Evolutionary conservation across 2,329 filamentous ascomycete genomes (phyloP).

Genomic region (Fusarium sp.): DNA sequence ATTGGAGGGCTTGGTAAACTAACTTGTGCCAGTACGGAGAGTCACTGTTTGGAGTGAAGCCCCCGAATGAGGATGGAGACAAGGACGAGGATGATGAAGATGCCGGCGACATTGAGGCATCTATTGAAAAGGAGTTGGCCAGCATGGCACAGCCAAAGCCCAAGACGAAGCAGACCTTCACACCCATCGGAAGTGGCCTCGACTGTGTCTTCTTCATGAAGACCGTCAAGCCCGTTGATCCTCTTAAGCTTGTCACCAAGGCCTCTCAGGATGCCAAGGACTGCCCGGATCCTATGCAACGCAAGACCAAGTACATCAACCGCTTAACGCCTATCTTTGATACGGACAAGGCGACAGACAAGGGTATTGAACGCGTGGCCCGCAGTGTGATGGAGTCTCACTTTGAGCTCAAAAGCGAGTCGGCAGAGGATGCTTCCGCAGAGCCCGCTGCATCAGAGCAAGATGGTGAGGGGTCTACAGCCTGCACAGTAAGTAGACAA

Average conservation of each 20-base stretch:
- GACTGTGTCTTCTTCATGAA: constrained; percentile 71
- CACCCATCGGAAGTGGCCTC: constrained; percentile 62
- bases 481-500: constrained; percentile 53
- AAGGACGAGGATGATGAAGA: constrained; percentile 49
- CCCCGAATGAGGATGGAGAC: constrained; percentile 44
- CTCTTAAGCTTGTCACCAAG: constrained; percentile 59
- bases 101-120: constrained; percentile 73
- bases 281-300: constrained; percentile 51
- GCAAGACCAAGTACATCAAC: constrained; percentile 67
- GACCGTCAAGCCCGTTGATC: constrained; percentile 62
- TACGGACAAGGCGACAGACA: constrained; percentile 71
- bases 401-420: constrained; percentile 60
- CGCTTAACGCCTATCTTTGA: constrained; percentile 60
- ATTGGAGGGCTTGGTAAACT: constrained; percentile 6
- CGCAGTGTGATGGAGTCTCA: constrained; percentile 67
- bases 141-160: constrained; percentile 54
- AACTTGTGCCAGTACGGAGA: constrained; percentile 66
- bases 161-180: constrained; percentile 58
- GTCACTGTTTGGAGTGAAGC: constrained; percentile 62
- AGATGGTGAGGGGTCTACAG: constrained; percentile 28
- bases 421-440: constrained; percentile 24
- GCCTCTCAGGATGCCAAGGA: constrained; percentile 64
- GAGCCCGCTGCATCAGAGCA: constrained; percentile 19
- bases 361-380: constrained; percentile 71
- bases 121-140: constrained; percentile 76